A percentile compares a stretch with the other conserved stretches of the same genome.
Evolutionary conservation across 768 basidiomycete species (phyloP).

Genomic region (Exidia glandulosa): DNA sequence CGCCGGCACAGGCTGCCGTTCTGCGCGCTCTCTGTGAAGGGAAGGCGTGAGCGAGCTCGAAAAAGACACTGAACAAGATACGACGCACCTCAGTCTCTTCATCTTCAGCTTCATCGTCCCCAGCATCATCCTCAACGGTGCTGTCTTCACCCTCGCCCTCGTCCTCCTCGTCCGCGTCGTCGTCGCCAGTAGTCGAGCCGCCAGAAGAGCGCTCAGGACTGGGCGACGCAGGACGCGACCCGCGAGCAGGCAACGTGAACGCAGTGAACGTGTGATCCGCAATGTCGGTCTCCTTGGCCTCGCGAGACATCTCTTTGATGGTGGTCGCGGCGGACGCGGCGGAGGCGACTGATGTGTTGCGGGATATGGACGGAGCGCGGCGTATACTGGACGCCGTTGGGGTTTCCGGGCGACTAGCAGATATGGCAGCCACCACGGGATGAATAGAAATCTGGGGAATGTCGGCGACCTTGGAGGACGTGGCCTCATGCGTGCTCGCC

Average conservation of each 20-base stretch:
- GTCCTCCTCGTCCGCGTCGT: slow-evolving; percentile 19
- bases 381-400: not conserved
- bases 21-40: slow-evolving; percentile 6
- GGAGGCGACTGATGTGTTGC: not conserved
- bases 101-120: slow-evolving; percentile 17
- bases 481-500: not conserved
- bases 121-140: slow-evolving; percentile 10
- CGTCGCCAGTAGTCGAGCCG: slow-evolving; percentile 11
- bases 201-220: not conserved
- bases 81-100: slow-evolving; percentile 20
- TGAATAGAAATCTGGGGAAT: slow-evolving; percentile 4
- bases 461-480: slow-evolving; percentile 6
- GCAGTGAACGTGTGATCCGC: slow-evolving; percentile 1
- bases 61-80: not conserved
- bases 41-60: not conserved
- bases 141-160: slow-evolving; percentile 11
- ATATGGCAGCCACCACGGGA: slow-evolving; percentile 4
- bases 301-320: not conserved
- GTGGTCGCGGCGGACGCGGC: too few species aligned
- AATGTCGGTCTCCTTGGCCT: not conserved
- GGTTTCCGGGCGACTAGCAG: slow-evolving; percentile 1
- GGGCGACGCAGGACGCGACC: not conserved
- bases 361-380: not conserved
- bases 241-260: not conserved
- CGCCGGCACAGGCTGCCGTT: slow-evolving; percentile 29